phyloP scores from a whole-genome alignment of 202 grass and related monocot species.

The Brachypodium distachyon region DNA sequence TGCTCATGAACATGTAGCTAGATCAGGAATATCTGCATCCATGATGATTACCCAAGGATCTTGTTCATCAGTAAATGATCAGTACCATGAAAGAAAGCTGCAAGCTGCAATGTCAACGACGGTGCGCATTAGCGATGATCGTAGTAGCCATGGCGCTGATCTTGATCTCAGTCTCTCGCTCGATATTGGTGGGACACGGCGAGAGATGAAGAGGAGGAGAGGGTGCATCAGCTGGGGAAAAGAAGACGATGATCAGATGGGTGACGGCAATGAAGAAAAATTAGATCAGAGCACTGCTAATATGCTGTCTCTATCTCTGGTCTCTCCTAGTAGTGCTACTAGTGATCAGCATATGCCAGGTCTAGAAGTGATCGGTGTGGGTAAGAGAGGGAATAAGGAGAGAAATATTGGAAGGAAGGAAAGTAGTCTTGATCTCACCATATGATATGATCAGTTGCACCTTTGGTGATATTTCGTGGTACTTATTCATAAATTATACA shows the following conservation, averaged over 20 bases:
- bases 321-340: background rate
- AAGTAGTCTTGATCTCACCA: conserved; percentile 65
- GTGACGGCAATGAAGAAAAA: conserved; percentile 10
- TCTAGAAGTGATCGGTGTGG: too few relatives aligned
- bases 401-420: conserved; percentile 16
- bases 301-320: conserved; percentile 38
- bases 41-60: background rate
- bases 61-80: background rate
- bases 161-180: conserved; percentile 50
- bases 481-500: too few relatives aligned
- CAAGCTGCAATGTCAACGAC: too few relatives aligned
- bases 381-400: too few relatives aligned
- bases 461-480: conserved; percentile 61
- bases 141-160: background rate
- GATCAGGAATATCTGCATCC: background rate
- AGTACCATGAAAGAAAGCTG: background rate
- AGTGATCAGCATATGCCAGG: background rate
- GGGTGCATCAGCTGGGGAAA: background rate
- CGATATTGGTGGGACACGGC: background rate
- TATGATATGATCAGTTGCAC: conserved; percentile 25
- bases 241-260: background rate
- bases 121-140: background rate
- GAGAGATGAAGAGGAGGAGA: conserved; percentile 18
- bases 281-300: background rate
- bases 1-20: background rate